phyloP scores from a whole-genome alignment of 2,329 filamentous ascomycete genomes.

The Rhynchosporium graminicola region DNA sequence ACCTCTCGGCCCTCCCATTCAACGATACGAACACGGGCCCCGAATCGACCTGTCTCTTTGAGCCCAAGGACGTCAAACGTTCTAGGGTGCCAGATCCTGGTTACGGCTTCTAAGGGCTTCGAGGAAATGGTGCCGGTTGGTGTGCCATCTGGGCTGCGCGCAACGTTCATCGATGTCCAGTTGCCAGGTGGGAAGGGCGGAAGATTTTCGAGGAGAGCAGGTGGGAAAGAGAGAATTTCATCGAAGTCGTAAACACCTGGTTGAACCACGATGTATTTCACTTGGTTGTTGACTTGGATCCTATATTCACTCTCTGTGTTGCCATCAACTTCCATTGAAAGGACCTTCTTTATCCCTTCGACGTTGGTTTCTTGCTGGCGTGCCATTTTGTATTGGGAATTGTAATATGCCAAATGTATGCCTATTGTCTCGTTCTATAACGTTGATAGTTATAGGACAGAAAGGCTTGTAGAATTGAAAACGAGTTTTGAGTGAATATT shows the following conservation, averaged over 20 bases:
- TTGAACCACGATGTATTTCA: slow-evolving; percentile 46
- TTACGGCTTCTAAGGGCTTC: slow-evolving; percentile 11
- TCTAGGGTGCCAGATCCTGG: slow-evolving; percentile 18
- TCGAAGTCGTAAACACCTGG: slow-evolving; percentile 41
- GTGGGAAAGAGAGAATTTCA: slow-evolving; percentile 40
- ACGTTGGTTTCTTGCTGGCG: neutral
- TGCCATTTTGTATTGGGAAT: neutral
- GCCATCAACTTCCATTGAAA: slow-evolving; percentile 13
- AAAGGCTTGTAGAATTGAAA: neutral
- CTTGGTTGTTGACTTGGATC: slow-evolving; percentile 27
- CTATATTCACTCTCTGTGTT: slow-evolving; percentile 14
- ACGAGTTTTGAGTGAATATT: too few species aligned
- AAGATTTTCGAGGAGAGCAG: slow-evolving; percentile 40
- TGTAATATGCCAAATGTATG: neutral
- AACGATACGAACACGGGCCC: slow-evolving; percentile 18
- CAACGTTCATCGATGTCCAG: slow-evolving; percentile 40
- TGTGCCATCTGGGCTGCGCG: slow-evolving; percentile 11
- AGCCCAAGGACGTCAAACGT: slow-evolving; percentile 17
- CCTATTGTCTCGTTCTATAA: neutral
- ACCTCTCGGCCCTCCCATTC: slow-evolving; percentile 15
- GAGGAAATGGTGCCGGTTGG: slow-evolving; percentile 17
- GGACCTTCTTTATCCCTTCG: slow-evolving; percentile 8
- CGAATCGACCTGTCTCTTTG: slow-evolving; percentile 18
- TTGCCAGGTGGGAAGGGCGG: slow-evolving; percentile 44
- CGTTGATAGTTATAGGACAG: neutral